phyloP scores from a whole-genome alignment of 495 filamentous ascomycete species.

The Aspergillus cavernicola region DNA sequence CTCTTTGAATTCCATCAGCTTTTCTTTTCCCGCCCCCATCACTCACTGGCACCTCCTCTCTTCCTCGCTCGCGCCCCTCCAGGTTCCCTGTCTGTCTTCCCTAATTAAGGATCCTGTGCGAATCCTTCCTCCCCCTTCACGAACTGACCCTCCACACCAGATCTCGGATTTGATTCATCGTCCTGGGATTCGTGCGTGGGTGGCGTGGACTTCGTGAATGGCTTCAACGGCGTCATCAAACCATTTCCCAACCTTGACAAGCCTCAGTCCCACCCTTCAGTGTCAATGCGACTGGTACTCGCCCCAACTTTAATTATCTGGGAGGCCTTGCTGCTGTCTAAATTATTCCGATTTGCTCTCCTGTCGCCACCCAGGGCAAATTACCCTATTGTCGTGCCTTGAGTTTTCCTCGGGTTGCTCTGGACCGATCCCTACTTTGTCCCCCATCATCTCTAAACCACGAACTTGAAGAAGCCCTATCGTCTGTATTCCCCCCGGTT shows the following conservation, averaged over 20 bases:
- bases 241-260: constrained; percentile 5
- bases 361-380: constrained; percentile 12
- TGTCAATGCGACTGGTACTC: constrained; percentile 13
- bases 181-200: constrained; percentile 10
- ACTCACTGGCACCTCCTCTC: not conserved
- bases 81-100: not conserved
- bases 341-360: constrained; percentile 8
- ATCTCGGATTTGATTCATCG: not conserved
- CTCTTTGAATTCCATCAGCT: not conserved
- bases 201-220: constrained; percentile 12
- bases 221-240: constrained; percentile 14
- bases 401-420: too few species aligned
- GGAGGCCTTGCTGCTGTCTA: constrained; percentile 5
- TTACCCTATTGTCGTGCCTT: not conserved
- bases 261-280: constrained; percentile 9
- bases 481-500: not conserved
- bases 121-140: not conserved
- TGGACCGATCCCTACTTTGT: too few species aligned
- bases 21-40: not conserved
- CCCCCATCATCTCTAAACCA: too few species aligned
- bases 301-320: constrained; percentile 14
- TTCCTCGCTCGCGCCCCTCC: not conserved
- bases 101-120: not conserved
- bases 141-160: not conserved
- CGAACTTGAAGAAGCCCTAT: too few species aligned